Conservation (phyloP, 1,139 yeast species). For the Sugiyamaella paludigena region DNA sequence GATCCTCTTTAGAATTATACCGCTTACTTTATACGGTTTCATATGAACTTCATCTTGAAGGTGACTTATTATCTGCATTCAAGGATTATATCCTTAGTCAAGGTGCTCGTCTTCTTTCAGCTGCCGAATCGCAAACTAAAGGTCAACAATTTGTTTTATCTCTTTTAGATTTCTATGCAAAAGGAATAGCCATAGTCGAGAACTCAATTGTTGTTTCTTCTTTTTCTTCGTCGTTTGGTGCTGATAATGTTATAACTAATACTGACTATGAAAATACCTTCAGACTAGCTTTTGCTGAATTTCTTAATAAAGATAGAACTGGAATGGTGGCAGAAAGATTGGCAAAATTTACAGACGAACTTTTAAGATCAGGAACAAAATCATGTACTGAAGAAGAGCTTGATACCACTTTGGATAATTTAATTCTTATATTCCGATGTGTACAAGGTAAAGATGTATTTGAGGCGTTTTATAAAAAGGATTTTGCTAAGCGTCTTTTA, state of each 20-base stretch:
- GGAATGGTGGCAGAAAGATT: slow-evolving; percentile 30
- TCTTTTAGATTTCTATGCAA: slow-evolving; percentile 2
- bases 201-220: background rate
- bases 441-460: slow-evolving; percentile 39
- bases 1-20: background rate
- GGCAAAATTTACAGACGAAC: slow-evolving; percentile 35
- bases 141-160: background rate
- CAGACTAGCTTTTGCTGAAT: slow-evolving; percentile 27
- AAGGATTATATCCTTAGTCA: slow-evolving; percentile 3
- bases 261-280: slow-evolving; percentile 17
- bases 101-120: slow-evolving; percentile 2
- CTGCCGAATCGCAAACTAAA: background rate
- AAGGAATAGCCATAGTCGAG: slow-evolving; percentile 4
- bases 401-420: slow-evolving; percentile 11
- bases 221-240: background rate
- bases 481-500: slow-evolving; percentile 40
- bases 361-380: slow-evolving; percentile 26
- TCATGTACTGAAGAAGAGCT: slow-evolving; percentile 9
- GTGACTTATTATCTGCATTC: slow-evolving; percentile 6
- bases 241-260: background rate
- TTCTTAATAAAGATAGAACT: slow-evolving; percentile 25
- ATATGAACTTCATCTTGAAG: slow-evolving; percentile 1
- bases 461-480: slow-evolving; percentile 38
- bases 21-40: slow-evolving; percentile 7
- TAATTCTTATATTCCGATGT: slow-evolving; percentile 24